Percentiles rank a stretch among this genome's conserved stretches.
These are phyloP conservation scores for Phytophthora lateralis DNA, from an alignment of 352 stramenopile species.

Conservation along the genomic window DNA sequence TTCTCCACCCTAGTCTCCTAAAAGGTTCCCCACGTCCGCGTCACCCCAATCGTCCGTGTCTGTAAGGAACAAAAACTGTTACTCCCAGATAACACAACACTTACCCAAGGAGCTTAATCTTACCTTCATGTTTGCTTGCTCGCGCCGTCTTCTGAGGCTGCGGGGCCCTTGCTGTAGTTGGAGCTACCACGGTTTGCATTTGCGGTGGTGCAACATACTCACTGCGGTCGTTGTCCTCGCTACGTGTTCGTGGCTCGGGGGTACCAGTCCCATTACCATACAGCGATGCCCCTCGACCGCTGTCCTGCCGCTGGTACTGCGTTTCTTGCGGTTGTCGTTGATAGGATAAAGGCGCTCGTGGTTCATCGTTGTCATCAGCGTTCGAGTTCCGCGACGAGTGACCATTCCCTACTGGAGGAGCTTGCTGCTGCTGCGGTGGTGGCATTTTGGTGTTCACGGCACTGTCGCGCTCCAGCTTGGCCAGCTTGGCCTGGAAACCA, in stretches of 20 bases:
- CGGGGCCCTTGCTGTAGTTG: conserved; percentile 29
- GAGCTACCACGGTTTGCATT: conserved; percentile 43
- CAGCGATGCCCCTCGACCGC: conserved; percentile 14
- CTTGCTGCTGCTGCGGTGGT: conserved; percentile 35
- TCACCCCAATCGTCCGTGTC: conserved; percentile 84
- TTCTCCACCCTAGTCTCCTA: conserved; percentile 56
- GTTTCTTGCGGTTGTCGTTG: conserved; percentile 32
- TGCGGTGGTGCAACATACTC: conserved; percentile 48
- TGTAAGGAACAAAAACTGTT: conserved; percentile 18
- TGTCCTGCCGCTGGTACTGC: conserved; percentile 35
- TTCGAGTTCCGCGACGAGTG: conserved; percentile 25
- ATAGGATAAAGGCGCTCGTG: conserved; percentile 20
- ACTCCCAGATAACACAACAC: neutral
- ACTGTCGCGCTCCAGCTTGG: conserved; percentile 87
- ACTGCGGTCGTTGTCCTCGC: conserved; percentile 36
- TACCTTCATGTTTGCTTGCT: conserved; percentile 66
- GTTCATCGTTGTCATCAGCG: conserved; percentile 23
- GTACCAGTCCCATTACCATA: conserved; percentile 34
- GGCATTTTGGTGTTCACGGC: conserved; percentile 48
- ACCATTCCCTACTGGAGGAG: conserved; percentile 27
- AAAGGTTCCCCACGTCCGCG: conserved; percentile 76
- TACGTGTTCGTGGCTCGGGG: conserved; percentile 24
- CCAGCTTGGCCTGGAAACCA: conserved; percentile 92
- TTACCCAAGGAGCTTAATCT: conserved; percentile 2
- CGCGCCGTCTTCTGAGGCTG: conserved; percentile 39